A percentile compares a stretch with the other conserved stretches of the same genome.
Conservation (phyloP, 2,329 filamentous ascomycete genomes). For the Exserohilum turcica region DNA sequence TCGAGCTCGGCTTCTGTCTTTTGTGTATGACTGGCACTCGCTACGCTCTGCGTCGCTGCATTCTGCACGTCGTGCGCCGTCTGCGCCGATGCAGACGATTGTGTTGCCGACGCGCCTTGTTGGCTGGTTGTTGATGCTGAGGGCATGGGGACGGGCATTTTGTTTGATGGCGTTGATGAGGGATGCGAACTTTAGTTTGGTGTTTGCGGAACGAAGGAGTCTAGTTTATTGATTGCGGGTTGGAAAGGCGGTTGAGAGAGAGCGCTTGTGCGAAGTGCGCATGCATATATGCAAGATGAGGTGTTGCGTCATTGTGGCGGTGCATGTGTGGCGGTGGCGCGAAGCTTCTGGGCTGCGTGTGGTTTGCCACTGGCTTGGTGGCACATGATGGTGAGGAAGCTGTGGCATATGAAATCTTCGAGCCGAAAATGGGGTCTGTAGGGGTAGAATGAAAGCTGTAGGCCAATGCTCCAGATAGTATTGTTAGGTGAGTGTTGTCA, state of each 20-base stretch:
- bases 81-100: slow-evolving; percentile 30
- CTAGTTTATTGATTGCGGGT: background rate
- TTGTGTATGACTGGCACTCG: slow-evolving; percentile 28
- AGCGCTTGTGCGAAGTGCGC: background rate
- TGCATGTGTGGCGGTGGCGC: slow-evolving; percentile 35
- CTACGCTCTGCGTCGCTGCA: slow-evolving; percentile 34
- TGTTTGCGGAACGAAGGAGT: background rate
- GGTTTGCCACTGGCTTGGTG: slow-evolving; percentile 13
- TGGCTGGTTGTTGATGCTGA: slow-evolving; percentile 26
- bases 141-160: slow-evolving; percentile 37
- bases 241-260: background rate
- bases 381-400: too few relatives aligned
- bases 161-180: slow-evolving; percentile 3
- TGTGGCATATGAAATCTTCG: too few relatives aligned
- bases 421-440: too few relatives aligned
- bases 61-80: slow-evolving; percentile 31
- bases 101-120: slow-evolving; percentile 17
- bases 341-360: slow-evolving; percentile 21
- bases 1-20: slow-evolving; percentile 42
- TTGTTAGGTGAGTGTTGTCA: too few relatives aligned
- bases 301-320: slow-evolving; percentile 36
- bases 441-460: too few relatives aligned
- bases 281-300: background rate
- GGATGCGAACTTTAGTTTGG: background rate
- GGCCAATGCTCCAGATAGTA: too few relatives aligned